Base-by-base conservation (phyloP, 192 early-diverging fungal genomes). In the Coemansia sp. region DNA sequence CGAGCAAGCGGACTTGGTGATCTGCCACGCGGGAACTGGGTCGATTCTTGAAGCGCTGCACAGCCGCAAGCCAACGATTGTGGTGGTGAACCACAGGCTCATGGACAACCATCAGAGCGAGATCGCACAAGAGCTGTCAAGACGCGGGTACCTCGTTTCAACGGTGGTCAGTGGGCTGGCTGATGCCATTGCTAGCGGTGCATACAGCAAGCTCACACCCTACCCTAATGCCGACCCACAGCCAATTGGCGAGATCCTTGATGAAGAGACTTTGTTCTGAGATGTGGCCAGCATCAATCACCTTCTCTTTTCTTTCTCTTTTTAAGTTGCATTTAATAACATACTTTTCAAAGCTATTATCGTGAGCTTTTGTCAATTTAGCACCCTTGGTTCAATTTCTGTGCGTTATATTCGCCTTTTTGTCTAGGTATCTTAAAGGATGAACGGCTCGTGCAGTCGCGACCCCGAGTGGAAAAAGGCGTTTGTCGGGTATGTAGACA, bases 71-170 rank as follows among this genome's bases (percentile, higher is more conserved):
- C 88, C 88, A 39, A 62, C 93, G 1, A 88, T 94, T 7, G 87
- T 85, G 4, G 92, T 96, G 10, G 89, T 90, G 0, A 98, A 98
- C 76, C 74, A 75, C 14, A 69, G 63, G 38, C 81, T 98, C 21
- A 90, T 92, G 91, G 87, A 94, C 69, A 90, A 94, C 75, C 96
- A 98, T 72, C 96, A 98, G 76, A 50, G 57, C 31, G 94, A 98
- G 74, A 85, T 98, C 48, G 94, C 92, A 3, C 61, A 77, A 6
- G 90, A 87, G 17, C 83, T 98, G 60, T 84, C 86, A 6, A 57
- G 67, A 0, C 68, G 85, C 62, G 82, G 80, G 21, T 88, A 89
- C 62, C 68, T 92, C 25, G 68, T 89, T 5, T 63, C 50, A 8
- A 34, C 79, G 0, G 63, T 67, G 62, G 66, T 68, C 3, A 68